A percentile compares a stretch with the other conserved stretches of the same genome.
Conservation (phyloP, 192 early-diverging fungal genomes). For the Coemansia sp. region DNA sequence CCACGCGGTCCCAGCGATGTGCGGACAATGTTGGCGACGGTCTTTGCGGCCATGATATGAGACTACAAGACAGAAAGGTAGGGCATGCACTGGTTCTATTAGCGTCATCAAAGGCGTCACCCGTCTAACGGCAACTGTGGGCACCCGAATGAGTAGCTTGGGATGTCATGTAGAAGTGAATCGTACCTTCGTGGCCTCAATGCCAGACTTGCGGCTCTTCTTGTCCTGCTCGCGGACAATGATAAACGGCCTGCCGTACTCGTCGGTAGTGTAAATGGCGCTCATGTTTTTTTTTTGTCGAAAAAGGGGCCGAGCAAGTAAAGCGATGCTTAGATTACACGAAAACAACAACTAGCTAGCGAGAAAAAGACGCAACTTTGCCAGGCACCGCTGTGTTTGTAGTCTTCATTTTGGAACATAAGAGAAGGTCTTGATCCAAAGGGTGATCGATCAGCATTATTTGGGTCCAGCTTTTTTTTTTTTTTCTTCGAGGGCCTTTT, state of each 20-base stretch:
- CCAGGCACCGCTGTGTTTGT: background rate
- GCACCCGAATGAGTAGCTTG: background rate
- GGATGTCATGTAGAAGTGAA: background rate
- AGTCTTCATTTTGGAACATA: background rate
- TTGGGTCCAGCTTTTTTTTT: background rate
- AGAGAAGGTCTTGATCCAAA: background rate
- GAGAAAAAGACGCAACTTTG: background rate
- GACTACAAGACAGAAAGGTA: slow-evolving; percentile 57
- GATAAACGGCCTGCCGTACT: slow-evolving; percentile 98
- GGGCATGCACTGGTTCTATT: background rate
- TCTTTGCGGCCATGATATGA: slow-evolving; percentile 96
- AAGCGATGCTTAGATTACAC: background rate
- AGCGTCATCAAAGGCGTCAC: background rate
- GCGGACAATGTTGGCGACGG: slow-evolving; percentile 96
- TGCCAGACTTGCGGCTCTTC: slow-evolving; percentile 84
- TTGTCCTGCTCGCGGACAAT: slow-evolving; percentile 96
- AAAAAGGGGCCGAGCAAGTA: background rate
- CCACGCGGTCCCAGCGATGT: slow-evolving; percentile 98
- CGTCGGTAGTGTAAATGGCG: slow-evolving; percentile 91
- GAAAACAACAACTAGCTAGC: background rate
- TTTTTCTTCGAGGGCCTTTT: background rate
- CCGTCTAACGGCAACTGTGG: background rate
- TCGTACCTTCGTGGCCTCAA: slow-evolving; percentile 92
- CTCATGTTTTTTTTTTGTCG: slow-evolving; percentile 41
- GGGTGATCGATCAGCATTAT: background rate